Evolutionary conservation across 2,329 filamentous ascomycete genomes (phyloP).

Genomic region (Fusarium sublunatum): DNA sequence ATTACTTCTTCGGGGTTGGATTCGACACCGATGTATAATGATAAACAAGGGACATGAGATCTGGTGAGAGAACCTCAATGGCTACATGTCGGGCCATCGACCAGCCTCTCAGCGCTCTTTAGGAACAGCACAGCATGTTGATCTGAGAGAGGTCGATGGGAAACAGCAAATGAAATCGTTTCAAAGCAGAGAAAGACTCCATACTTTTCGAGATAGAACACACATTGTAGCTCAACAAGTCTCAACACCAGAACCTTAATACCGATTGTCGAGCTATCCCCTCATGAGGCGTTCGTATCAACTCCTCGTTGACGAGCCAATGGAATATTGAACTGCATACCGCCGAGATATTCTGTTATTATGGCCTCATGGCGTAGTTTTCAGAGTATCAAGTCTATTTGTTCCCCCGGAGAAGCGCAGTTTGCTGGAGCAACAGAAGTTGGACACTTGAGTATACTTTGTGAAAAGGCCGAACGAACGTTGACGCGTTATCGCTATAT

Average conservation of each 20-base stretch:
- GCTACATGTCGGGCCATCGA: conserved; percentile 1
- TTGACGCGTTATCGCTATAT: neutral
- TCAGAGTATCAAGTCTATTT: neutral
- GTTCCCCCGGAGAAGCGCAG: neutral
- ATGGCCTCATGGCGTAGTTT: neutral
- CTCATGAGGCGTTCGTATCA: conserved; percentile 12
- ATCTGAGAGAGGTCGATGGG: neutral
- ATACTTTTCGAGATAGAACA: neutral
- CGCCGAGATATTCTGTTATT: neutral
- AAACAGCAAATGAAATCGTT: neutral
- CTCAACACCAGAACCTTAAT: neutral
- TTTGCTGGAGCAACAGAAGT: conserved; percentile 7
- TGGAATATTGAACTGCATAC: neutral
- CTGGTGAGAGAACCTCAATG: neutral
- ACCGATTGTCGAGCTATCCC: conserved; percentile 6
- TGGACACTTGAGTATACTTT: conserved; percentile 3
- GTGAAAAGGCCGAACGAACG: neutral
- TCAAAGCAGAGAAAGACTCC: no score
- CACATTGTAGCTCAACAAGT: neutral
- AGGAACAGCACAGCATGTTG: no score
- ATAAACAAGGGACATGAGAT: no score
- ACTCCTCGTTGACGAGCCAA: neutral
- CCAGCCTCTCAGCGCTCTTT: neutral
- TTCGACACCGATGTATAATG: no score
- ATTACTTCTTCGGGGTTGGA: no score